Base-by-base conservation (phyloP, 2,329 filamentous ascomycete species). In the Cryoendolithus antarcticus region DNA sequence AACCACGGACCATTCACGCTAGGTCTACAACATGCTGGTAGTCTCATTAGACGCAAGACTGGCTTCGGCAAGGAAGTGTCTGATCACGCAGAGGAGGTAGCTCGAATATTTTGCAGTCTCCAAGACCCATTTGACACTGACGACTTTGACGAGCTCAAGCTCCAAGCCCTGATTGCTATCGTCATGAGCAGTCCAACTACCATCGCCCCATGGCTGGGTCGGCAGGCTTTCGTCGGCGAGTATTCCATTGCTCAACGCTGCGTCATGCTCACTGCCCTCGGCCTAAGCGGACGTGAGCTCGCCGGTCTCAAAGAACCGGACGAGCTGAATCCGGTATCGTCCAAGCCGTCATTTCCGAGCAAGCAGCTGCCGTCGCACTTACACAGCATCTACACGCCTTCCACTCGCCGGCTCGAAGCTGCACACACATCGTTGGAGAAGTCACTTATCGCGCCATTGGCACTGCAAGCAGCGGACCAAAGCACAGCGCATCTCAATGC, bases 161-260 rank as follows among this genome's bases (percentile, higher is more conserved):
- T 91, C 3, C 81, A 93, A 57, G 78, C 80, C 9, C 80, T 98
- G 66, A 77, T 95, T 33, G 82, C 88, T 0, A 63, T 94, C 6
- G 66, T 94, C 0, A 70, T 91, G 2, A 79, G 84, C 1, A 75
- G 83, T 47, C 85, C 91, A 0, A 65, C 74, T 35, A 70, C 74
- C 38, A 85, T 95, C 74, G 88, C 78, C 0, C 82, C 77, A 9
- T 93, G 85, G 81, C 84, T 93, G 42, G 77, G 82, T 3, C 77
- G 79, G 41, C 81, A 82, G 0, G 93, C 91, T 56, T 96, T 95
- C 56, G 80, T 86, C 32, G 88, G 88, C 10, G 91, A 98, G 56
- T 88, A 91, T 59, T 94, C 88, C 0, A 66, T 96, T 30, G 75
- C 80, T 0, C 89, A 96, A 57, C 74, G 91, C 30, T 83, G 82